These are phyloP conservation scores for Scorias spongiosa DNA, from an alignment of 2,329 filamentous ascomycete genomes.

Conservation along the genomic window DNA sequence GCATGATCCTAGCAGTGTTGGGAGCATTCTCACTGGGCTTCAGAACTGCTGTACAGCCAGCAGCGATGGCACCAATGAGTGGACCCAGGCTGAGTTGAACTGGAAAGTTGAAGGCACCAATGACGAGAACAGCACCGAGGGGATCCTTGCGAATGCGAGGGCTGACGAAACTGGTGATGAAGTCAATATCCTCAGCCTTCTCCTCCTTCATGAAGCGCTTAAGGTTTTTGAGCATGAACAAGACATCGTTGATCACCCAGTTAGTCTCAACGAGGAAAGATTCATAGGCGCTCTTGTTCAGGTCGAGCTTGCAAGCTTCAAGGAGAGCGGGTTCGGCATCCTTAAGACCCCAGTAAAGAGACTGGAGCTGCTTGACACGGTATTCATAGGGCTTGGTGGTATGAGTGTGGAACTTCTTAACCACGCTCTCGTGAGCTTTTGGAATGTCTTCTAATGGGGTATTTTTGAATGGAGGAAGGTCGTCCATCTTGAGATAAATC, in stretches of 20 bases:
- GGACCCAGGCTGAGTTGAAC: conserved; percentile 66
- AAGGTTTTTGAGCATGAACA: conserved; percentile 64
- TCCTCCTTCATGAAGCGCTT: conserved; percentile 76
- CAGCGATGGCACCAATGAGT: conserved; percentile 76
- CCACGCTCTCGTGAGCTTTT: conserved; percentile 42
- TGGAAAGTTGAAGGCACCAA: conserved; percentile 87
- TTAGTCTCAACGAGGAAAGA: conserved; percentile 57
- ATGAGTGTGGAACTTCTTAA: conserved; percentile 58
- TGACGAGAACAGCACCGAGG: conserved; percentile 66
- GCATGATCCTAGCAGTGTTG: conserved; percentile 59
- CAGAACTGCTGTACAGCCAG: conserved; percentile 75
- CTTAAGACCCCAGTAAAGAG: conserved; percentile 82
- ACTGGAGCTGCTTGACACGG: conserved; percentile 72
- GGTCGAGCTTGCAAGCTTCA: conserved; percentile 61
- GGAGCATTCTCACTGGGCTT: conserved; percentile 83
- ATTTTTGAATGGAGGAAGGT: conserved; percentile 20
- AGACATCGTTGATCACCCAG: conserved; percentile 67
- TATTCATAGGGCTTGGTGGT: conserved; percentile 73
- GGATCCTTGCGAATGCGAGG: conserved; percentile 78
- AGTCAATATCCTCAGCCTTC: conserved; percentile 50
- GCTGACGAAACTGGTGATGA: conserved; percentile 52
- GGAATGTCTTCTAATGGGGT: conserved; percentile 55
- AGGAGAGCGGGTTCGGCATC: conserved; percentile 60
- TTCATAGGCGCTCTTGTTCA: conserved; percentile 67
- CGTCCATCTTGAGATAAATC: conserved; percentile 12